phyloP scores from a whole-genome alignment of 148 eudicot genomes.

The Polygonum maritimum region DNA sequence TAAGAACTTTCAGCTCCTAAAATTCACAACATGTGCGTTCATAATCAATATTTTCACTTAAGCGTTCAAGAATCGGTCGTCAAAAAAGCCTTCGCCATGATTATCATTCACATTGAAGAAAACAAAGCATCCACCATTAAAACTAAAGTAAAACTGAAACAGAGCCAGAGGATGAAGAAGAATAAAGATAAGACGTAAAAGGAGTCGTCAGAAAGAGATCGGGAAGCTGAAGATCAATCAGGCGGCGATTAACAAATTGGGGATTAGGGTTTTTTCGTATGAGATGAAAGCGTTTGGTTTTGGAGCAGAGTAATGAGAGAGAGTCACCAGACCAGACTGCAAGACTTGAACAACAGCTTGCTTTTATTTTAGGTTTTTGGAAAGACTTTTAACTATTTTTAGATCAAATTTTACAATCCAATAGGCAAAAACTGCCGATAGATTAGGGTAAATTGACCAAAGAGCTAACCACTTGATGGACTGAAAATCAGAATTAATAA shows the following conservation, averaged over 20 bases:
- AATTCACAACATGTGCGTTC: background rate
- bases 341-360: conserved; percentile 5
- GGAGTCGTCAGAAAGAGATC: background rate
- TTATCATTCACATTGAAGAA: background rate
- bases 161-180: background rate
- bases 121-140: background rate
- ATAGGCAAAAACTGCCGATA: background rate
- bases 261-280: conserved; percentile 1
- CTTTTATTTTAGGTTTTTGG: conserved; percentile 5
- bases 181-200: background rate
- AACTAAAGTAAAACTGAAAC: background rate
- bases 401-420: background rate
- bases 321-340: conserved; percentile 4
- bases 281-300: background rate
- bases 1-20: background rate
- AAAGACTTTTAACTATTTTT: background rate
- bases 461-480: background rate
- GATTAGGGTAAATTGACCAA: conserved; percentile 8
- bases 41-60: background rate
- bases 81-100: background rate
- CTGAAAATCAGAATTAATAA: background rate
- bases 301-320: conserved; percentile 1
- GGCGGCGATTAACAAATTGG: background rate
- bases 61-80: background rate
- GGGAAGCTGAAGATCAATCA: background rate